These are phyloP conservation scores for Austropuccinia psidii DNA, from an alignment of 1,284 basidiomycete genomes.

Conservation along the genomic window DNA sequence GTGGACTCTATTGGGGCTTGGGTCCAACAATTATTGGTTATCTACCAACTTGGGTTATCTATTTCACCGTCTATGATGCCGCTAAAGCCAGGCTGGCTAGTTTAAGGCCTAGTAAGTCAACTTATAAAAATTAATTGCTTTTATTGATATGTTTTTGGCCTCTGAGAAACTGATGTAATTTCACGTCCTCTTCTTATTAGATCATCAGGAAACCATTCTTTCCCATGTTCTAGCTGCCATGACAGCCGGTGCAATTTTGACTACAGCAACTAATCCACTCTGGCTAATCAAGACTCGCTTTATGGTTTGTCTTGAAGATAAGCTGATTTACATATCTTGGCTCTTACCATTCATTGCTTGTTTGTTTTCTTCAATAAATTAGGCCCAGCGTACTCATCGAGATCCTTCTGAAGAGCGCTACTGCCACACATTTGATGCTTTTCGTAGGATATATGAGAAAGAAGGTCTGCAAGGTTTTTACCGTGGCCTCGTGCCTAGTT, in stretches of 20 bases:
- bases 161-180: background rate
- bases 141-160: too few relatives aligned
- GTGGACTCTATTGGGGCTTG: constrained; percentile 82
- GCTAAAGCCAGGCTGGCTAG: constrained; percentile 75
- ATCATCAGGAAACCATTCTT: constrained; percentile 39
- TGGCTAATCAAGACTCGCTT: constrained; percentile 98
- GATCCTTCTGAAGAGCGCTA: constrained; percentile 75
- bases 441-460: constrained; percentile 70
- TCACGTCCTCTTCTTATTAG: background rate
- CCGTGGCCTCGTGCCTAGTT: constrained; percentile 75
- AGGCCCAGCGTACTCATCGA: constrained; percentile 50
- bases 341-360: background rate
- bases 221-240: constrained; percentile 84
- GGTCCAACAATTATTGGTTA: constrained; percentile 93
- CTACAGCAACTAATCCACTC: constrained; percentile 80
- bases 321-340: too few relatives aligned
- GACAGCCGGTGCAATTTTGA: constrained; percentile 80
- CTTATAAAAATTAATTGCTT: too few relatives aligned
- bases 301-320: constrained; percentile 61
- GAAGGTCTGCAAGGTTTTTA: constrained; percentile 83
- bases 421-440: constrained; percentile 76
- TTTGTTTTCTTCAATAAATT: background rate
- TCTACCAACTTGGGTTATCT: constrained; percentile 94
- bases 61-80: constrained; percentile 92
- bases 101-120: constrained; percentile 42